Conservation (phyloP, 2,329 filamentous ascomycete genomes). For the Cladophialophora carrionii region DNA sequence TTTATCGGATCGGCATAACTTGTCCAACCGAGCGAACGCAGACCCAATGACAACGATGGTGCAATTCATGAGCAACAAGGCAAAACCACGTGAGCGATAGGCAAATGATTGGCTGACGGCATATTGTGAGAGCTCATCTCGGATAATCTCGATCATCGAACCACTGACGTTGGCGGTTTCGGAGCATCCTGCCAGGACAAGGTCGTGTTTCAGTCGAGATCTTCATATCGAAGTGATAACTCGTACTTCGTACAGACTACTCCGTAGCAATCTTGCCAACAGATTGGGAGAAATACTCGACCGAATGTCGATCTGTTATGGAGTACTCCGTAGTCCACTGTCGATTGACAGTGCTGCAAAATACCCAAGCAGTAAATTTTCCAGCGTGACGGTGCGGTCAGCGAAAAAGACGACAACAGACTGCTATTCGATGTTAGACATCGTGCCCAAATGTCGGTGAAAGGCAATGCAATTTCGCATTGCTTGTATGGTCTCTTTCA, state of each 20-base stretch:
- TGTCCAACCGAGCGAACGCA: conserved; percentile 9
- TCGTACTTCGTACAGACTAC: background rate
- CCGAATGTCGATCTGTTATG: background rate
- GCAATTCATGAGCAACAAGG: background rate
- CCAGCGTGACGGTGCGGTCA: background rate
- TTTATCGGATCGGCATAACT: conserved; percentile 18
- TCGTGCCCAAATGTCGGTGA: conserved; percentile 33
- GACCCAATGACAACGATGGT: background rate
- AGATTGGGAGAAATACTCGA: background rate
- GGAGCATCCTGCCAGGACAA: conserved; percentile 21
- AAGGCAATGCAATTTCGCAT: conserved; percentile 19
- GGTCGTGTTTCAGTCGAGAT: conserved; percentile 26
- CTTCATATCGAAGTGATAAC: background rate
- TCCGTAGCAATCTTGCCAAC: background rate
- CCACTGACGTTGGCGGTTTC: conserved; percentile 29
- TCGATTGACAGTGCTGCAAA: conserved; percentile 25
- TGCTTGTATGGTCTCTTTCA: conserved; percentile 7
- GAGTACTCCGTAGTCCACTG: background rate
- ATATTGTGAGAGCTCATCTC: conserved; percentile 20
- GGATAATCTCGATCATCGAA: conserved; percentile 24
- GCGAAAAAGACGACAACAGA: conserved; percentile 13
- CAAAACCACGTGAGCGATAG: conserved; percentile 29
- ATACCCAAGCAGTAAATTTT: conserved; percentile 17
- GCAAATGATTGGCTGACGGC: conserved; percentile 24
- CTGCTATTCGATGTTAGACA: conserved; percentile 14